Evolutionary conservation across 805 yeast genomes (phyloP).

Genomic region (Candida methanosorbosa): DNA sequence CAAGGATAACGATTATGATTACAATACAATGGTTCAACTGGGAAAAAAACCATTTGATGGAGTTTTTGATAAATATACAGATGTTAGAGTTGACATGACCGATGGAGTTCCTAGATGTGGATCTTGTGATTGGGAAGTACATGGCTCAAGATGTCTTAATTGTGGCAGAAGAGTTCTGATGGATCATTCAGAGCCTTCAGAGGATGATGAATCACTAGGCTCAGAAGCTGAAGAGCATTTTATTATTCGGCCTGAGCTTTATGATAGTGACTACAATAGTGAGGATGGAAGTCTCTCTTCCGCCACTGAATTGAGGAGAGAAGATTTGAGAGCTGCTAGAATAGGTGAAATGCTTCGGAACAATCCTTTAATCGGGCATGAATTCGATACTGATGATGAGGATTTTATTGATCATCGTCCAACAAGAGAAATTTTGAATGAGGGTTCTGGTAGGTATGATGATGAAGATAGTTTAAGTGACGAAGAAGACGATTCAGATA

Average conservation of each 20-base stretch:
- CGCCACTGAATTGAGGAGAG: too few relatives aligned
- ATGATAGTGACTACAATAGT: too few relatives aligned
- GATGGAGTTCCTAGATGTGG: constrained; percentile 74
- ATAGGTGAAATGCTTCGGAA: too few relatives aligned
- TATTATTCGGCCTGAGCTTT: too few relatives aligned
- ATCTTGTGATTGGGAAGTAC: constrained; percentile 74
- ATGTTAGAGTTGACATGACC: constrained; percentile 47
- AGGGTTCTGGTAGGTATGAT: neutral
- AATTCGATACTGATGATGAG: constrained; percentile 3
- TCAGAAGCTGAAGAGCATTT: too few relatives aligned
- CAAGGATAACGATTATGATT: constrained; percentile 23
- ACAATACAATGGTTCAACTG: constrained; percentile 26
- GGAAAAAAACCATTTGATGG: constrained; percentile 35
- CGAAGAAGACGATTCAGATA: neutral
- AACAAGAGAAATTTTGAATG: constrained; percentile 6
- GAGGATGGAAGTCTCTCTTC: too few relatives aligned
- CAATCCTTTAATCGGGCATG: too few relatives aligned
- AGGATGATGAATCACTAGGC: too few relatives aligned
- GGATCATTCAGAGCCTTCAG: too few relatives aligned
- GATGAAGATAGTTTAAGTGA: neutral
- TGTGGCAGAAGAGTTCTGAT: constrained; percentile 59
- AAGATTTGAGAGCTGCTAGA: too few relatives aligned
- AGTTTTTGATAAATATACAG: constrained; percentile 37
- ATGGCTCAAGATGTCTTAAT: constrained; percentile 57
- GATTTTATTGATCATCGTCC: constrained; percentile 7